Base-by-base conservation (phyloP, 1,284 basidiomycete species). In the Ustilago bromivora region DNA sequence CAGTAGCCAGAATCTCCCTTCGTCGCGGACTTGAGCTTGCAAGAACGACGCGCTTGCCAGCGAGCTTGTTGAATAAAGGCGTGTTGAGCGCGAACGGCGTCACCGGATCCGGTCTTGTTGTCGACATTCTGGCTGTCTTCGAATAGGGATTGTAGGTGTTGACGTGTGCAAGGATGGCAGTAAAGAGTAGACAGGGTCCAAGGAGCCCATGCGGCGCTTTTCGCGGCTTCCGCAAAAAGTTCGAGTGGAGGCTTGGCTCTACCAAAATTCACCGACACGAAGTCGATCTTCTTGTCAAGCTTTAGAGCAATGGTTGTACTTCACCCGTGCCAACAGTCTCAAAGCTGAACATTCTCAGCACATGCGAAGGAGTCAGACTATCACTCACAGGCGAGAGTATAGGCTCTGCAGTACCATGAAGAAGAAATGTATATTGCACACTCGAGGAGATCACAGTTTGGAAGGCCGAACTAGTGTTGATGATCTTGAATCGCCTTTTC, bases 21-120 rank as follows among this genome's bases (percentile, higher is more conserved):
- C 84, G 66, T 13, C 84, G 66, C 2, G 84, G 83, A 55, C 80
- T 82, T 19, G 71, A 67, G 62, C 78, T 80, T 4, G 84, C 84
- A 4, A 85, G 66, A 5, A 85, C 58, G 3, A 85, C 75, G 4
- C 84, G 76, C 61, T 81, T 83, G 11, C 82, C 82, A 12, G 66
- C 63, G 10, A 84, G 76, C 49, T 81, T 81, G 56, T 77, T 81
- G 57, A 84, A 83, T 1, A 79, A 78, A 31, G 83, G 83, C 15
- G 70, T 76, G 31, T 53, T 49, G 5, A 85, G 76, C 32, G 84
- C 84, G n/a, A 78, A 73, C 0, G 65, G 34, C 12, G 68, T 75
- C 17, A 81, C 71, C 17, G 78, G 49, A 13, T 80, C 78, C 15
- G 51, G 49, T 61, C 66, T 47, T 36, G 40, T 61, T 17, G 59